phyloP scores from a whole-genome alignment of 768 basidiomycete species.

The Rossbeevera mucosa region DNA sequence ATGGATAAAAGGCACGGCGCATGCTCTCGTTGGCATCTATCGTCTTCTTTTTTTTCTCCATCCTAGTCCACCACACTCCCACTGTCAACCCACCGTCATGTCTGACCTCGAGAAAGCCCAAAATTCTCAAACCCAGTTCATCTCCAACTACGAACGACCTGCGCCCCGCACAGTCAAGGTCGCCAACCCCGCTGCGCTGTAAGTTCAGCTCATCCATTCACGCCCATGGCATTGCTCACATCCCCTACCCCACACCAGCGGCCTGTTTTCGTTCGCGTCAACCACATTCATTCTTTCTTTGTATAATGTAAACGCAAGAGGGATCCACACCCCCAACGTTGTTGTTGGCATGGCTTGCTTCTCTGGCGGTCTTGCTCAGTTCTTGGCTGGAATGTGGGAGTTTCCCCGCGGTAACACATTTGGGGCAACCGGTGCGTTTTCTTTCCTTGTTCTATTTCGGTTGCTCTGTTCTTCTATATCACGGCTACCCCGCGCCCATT shows the following conservation, averaged over 20 bases:
- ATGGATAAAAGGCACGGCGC: constrained; percentile 16
- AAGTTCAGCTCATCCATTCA: background rate
- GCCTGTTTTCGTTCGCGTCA: constrained; percentile 78
- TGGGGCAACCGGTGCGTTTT: constrained; percentile 60
- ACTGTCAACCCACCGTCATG: constrained; percentile 20
- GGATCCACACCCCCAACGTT: constrained; percentile 55
- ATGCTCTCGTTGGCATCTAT: background rate
- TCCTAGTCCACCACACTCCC: background rate
- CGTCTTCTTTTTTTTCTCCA: background rate
- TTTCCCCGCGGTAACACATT: constrained; percentile 67
- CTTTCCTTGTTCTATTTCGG: too few species aligned
- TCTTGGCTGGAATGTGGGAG: constrained; percentile 90
- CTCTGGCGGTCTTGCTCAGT: constrained; percentile 79
- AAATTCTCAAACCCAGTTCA: constrained; percentile 16
- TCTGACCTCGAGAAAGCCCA: constrained; percentile 35
- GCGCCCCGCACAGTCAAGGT: constrained; percentile 34
- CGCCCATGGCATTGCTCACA: too few species aligned
- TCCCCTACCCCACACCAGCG: constrained; percentile 38
- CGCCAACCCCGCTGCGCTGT: constrained; percentile 52
- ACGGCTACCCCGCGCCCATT: background rate
- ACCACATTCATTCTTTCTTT: constrained; percentile 78
- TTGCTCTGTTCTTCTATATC: too few species aligned
- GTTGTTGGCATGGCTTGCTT: constrained; percentile 85
- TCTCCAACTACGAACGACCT: constrained; percentile 14
- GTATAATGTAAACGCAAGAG: constrained; percentile 60